These are phyloP conservation scores for Fallopia convolvulus DNA, from an alignment of 148 eudicot genomes.

Conservation along the genomic window DNA sequence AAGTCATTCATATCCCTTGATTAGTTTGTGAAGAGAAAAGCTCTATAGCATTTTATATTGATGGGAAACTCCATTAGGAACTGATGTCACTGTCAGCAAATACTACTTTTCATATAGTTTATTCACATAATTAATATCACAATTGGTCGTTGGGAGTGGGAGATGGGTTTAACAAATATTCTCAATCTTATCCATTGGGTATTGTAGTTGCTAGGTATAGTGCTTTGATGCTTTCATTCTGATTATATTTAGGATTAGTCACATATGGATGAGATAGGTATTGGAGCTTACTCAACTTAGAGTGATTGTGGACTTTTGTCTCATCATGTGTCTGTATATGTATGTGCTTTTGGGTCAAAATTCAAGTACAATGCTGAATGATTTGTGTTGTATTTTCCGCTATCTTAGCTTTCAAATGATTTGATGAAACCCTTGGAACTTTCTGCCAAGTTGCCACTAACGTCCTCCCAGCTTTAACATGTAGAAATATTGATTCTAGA, in stretches of 20 bases:
- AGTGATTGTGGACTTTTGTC: background rate
- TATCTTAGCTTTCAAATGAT: background rate
- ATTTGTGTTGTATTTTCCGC: background rate
- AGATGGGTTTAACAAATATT: background rate
- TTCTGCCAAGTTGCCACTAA: background rate
- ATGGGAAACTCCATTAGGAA: background rate
- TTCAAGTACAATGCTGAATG: background rate
- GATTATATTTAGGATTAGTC: background rate
- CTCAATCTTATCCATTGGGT: background rate
- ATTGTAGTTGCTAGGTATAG: background rate
- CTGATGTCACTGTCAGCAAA: background rate
- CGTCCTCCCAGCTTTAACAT: background rate
- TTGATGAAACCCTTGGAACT: background rate
- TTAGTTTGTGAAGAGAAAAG: background rate
- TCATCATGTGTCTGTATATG: background rate
- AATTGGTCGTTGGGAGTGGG: background rate
- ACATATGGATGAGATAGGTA: background rate
- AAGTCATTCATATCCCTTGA: background rate
- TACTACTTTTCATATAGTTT: background rate
- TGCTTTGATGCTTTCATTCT: background rate
- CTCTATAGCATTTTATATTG: background rate
- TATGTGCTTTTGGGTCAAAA: background rate
- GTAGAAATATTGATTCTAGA: background rate
- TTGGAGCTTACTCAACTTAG: background rate
- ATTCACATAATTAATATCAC: background rate